Base-by-base conservation (phyloP, 306 rosid genomes). In the Alnus rubra region DNA sequence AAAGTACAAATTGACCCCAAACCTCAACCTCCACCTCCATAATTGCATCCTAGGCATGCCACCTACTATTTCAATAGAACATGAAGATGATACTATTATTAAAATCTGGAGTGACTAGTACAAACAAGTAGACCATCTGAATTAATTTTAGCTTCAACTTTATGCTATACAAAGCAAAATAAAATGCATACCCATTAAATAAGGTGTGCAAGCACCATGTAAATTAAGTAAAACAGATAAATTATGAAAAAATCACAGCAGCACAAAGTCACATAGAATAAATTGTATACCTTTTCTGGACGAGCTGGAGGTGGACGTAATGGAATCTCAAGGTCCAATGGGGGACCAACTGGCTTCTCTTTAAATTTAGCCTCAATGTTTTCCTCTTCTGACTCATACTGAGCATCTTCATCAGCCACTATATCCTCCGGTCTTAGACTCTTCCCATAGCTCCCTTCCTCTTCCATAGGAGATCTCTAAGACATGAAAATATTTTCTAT, bases 291-390 rank as follows among this genome's bases (percentile, higher is more conserved):
- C 94, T 90, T 94, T 71, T 89, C 94, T 12, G 98, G 97, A 78
- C 74, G 85, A 49, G 96, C 93, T 28, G 96, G 98, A 73, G 98
- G 96, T 23, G 83, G 84, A 69, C 82, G 92, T 71, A 94, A 74
- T 65, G 98, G 98, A 85, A 94, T 75, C 92, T 94, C 98, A 42
- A 94, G 84, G 86, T 94, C 98, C 85, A 94, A 84, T 1, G 97
- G 97, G 56, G 98, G 97, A 5, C 98, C 99, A 76, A 91, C 92
- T 0, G 91, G 98, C 82, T 88, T 95, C 84, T 93, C 99, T 86
- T 89, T 95, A 62, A 70, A 82, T 85, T 88, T 91, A 48, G 84
- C 87, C 81, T 91, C 98, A 44, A 81, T 79, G 81, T 89, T 87
- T 80, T 91, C 99, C 86, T 95, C 98, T 84, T 90, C 99, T 68